Evolutionary conservation across 1,284 basidiomycete species (phyloP).

Genomic region (Naganishia liquefaciens): DNA sequence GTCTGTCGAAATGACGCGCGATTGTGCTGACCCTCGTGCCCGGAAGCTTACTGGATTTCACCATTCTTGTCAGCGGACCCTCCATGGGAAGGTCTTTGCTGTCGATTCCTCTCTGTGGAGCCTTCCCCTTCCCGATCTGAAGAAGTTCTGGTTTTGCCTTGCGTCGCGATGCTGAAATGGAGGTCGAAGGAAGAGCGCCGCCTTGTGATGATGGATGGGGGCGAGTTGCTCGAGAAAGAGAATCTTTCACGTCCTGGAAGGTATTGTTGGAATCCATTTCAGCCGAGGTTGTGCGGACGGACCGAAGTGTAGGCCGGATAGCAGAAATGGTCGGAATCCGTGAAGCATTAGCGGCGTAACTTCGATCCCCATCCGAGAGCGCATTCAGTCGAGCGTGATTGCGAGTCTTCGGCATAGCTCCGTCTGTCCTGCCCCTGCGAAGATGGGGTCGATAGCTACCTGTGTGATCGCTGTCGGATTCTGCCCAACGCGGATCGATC

Average conservation of each 20-base stretch:
- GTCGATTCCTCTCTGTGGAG: constrained; percentile 30
- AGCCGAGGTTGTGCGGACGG: neutral
- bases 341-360: constrained; percentile 79
- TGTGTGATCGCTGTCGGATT: constrained; percentile 53
- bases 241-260: constrained; percentile 1
- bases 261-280: neutral
- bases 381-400: constrained; percentile 38
- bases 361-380: constrained; percentile 79
- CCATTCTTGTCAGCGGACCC: neutral
- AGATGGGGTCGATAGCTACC: constrained; percentile 41
- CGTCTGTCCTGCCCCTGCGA: constrained; percentile 47
- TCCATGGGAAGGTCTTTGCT: neutral
- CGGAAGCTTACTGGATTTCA: constrained; percentile 10
- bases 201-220: constrained; percentile 10
- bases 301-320: constrained; percentile 8
- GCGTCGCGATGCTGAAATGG: neutral
- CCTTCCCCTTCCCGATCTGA: constrained; percentile 46
- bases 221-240: constrained; percentile 14
- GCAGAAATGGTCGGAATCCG: constrained; percentile 39
- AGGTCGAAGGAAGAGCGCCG: neutral
- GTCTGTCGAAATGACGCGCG: constrained; percentile 58
- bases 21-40: constrained; percentile 57
- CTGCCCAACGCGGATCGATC: constrained; percentile 32
- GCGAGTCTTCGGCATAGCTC: constrained; percentile 39
- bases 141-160: constrained; percentile 21